These are phyloP conservation scores for Wickerhamomyces xylosicus DNA, from an alignment of 805 yeast genomes.

Conservation along the genomic window DNA sequence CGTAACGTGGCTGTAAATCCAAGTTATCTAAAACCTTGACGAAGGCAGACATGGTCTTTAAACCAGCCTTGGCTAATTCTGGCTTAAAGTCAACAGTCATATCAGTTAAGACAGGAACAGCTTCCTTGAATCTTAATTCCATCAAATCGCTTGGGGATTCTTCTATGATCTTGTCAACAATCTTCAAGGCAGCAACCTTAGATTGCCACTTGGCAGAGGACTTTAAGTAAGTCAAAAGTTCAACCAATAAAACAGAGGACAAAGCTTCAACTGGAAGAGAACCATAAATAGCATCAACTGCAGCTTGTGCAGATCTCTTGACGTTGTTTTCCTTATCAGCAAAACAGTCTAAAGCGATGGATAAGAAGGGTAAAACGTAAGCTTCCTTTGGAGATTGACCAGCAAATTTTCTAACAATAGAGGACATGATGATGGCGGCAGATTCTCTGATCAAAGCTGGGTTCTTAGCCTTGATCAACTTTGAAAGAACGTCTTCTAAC, in stretches of 20 bases:
- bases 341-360: conserved; percentile 55
- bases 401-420: conserved; percentile 51
- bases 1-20: conserved; percentile 81
- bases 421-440: conserved; percentile 48
- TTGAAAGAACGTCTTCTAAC: conserved; percentile 47
- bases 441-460: conserved; percentile 70
- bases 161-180: conserved; percentile 64
- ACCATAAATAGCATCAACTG: conserved; percentile 61
- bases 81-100: conserved; percentile 94
- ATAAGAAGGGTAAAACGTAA: conserved; percentile 52
- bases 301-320: conserved; percentile 74
- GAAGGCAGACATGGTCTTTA: conserved; percentile 55
- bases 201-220: conserved; percentile 92
- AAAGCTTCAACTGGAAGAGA: conserved; percentile 70
- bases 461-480: conserved; percentile 66
- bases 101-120: conserved; percentile 81
- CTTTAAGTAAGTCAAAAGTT: conserved; percentile 49
- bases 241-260: conserved; percentile 58
- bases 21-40: conserved; percentile 84
- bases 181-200: conserved; percentile 67
- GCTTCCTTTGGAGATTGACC: conserved; percentile 70
- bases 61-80: conserved; percentile 82
- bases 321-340: conserved; percentile 87
- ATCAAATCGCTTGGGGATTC: conserved; percentile 79
- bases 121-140: conserved; percentile 67